Base-by-base conservation (phyloP, 805 yeast species). In the Saturnispora bothae region DNA sequence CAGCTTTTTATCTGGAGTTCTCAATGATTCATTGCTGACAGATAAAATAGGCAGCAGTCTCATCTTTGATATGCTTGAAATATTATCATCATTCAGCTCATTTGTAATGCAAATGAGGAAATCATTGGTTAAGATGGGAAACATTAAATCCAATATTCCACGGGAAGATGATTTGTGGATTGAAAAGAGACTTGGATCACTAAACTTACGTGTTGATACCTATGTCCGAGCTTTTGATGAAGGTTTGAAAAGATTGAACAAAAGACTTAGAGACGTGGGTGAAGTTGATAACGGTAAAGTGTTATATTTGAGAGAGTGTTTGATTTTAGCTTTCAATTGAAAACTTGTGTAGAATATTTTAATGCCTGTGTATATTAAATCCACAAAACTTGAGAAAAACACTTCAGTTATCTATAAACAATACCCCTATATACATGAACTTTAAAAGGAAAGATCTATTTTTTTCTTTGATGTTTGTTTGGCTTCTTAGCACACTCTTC, bases 1-100 rank as follows among this genome's bases (percentile, higher is more conserved):
- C 31, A 62, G 68, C 7, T 78, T 71, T 48, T 60, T 83, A 43
- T 81, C 77, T 51, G 71, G 78, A 2, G 65, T 78, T 16, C 55
- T 84, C 45, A 69, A 74, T 44, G 82, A 78, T 46, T 73, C 85
- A 9, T 65, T 83, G 53, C 62, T 83, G 38, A 78, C 88, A 2
- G 73, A 75, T 40, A 66, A 71, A 15, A 65, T 20, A 9, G 35
- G 30, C 3, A 37, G 34, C 14, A 9, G 15, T 6, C 6, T 37
- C 19, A 31, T 37, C 12, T 37, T 37, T 26, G 21, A 30, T 16
- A 18, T 37, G n/a, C 22, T 37, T 13, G 21, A 37, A 31, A 17
- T 37, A 7, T 26, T 31, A 21, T 4, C 25, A 12, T 17, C 26
- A 14, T 37, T 37, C 22, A 31, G 26, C 31, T 25, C 23, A 6